phyloP scores from a whole-genome alignment of 2,329 filamentous ascomycete species.

The Cercospora zeae-maydis region DNA sequence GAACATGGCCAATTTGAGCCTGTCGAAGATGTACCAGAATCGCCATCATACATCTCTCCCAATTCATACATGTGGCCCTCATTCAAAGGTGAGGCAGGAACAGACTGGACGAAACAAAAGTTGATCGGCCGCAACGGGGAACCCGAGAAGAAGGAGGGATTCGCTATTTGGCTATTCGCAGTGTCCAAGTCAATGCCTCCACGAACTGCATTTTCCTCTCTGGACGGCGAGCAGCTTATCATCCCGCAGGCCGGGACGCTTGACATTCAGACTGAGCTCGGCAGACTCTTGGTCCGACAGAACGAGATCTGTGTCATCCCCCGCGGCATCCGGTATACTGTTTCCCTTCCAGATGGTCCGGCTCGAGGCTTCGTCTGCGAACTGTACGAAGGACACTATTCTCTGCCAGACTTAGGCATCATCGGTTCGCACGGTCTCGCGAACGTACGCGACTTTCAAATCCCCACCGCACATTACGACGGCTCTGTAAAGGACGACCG shows the following conservation, averaged over 20 bases:
- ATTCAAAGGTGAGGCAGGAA: conserved; percentile 40
- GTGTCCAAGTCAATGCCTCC: conserved; percentile 72
- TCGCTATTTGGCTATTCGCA: conserved; percentile 75
- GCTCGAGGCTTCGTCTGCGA: conserved; percentile 63
- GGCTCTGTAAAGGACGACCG: conserved; percentile 21
- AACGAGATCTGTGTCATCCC: conserved; percentile 64
- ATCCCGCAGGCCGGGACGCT: conserved; percentile 61
- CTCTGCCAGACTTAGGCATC: conserved; percentile 62
- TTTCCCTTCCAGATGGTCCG: conserved; percentile 55
- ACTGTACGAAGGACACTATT: conserved; percentile 59
- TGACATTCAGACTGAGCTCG: conserved; percentile 65
- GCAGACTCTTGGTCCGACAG: conserved; percentile 58
- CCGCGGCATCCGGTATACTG: conserved; percentile 58
- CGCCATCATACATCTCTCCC: conserved; percentile 11
- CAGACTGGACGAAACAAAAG: conserved; percentile 59
- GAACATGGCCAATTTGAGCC: conserved; percentile 14
- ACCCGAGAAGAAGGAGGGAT: conserved; percentile 68
- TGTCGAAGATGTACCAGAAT: not conserved
- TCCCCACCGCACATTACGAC: conserved; percentile 55
- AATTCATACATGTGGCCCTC: conserved; percentile 22
- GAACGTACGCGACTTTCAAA: conserved; percentile 61
- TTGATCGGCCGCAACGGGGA: conserved; percentile 76
- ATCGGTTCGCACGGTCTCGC: conserved; percentile 63
- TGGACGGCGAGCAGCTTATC: conserved; percentile 66
- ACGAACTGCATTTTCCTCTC: conserved; percentile 72